A percentile compares a stretch with the other conserved stretches of the same genome.
phyloP scores from a whole-genome alignment of 176 grass and related monocot species.

The Chloris gayana region DNA sequence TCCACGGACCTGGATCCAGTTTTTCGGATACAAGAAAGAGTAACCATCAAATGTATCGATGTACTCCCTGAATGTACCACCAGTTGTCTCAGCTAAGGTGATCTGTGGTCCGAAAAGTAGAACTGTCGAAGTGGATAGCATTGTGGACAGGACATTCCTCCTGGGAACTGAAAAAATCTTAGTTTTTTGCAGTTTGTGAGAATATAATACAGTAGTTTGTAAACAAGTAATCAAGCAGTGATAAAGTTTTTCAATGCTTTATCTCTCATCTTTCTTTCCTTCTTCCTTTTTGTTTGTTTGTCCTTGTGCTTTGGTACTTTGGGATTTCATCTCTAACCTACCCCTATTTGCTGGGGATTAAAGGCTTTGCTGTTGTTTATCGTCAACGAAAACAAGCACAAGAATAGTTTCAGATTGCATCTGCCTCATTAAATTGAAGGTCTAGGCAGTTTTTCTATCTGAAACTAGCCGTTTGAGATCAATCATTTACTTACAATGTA shows the following conservation, averaged over 20 bases:
- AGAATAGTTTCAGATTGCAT: neutral
- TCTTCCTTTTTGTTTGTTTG: neutral
- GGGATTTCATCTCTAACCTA: too few relatives aligned
- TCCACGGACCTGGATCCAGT: constrained; percentile 82
- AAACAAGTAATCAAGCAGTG: constrained; percentile 3
- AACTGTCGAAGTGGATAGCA: constrained; percentile 61
- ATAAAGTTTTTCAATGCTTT: neutral
- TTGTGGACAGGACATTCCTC: constrained; percentile 64
- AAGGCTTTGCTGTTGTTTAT: neutral
- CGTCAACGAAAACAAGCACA: neutral
- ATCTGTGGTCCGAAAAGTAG: constrained; percentile 37
- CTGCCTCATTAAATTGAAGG: neutral
- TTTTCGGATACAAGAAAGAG: constrained; percentile 70
- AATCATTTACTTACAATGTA: constrained; percentile 5
- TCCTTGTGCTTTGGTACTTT: too few relatives aligned
- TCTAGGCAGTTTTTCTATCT: neutral
- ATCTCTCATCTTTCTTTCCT: neutral
- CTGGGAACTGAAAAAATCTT: constrained; percentile 82
- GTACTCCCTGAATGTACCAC: constrained; percentile 65
- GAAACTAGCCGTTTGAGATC: neutral
- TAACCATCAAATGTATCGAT: constrained; percentile 87
- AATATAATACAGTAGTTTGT: neutral
- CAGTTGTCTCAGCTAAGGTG: constrained; percentile 45
- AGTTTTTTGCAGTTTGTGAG: constrained; percentile 16
- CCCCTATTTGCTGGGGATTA: too few relatives aligned